Percentiles rank a stretch among this genome's conserved stretches.
Conservation (phyloP, 2,329 filamentous ascomycete genomes). For the Waltergamsia citrina region DNA sequence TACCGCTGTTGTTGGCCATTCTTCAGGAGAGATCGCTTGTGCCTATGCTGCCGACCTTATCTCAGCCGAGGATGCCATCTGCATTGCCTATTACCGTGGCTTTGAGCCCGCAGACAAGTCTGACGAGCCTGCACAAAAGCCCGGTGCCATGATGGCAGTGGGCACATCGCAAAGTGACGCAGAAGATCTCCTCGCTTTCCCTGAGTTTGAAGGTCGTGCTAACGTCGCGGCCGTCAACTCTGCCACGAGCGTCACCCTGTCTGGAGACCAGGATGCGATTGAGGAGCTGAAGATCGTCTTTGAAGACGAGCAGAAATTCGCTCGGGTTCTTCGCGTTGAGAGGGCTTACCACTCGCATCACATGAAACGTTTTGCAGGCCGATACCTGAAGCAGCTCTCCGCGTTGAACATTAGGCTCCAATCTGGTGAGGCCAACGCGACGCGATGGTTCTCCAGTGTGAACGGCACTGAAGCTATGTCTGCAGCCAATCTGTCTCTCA, state of each 20-base stretch:
- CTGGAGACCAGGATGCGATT: constrained; percentile 9
- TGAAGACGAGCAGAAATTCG: constrained; percentile 16
- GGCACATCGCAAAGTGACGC: constrained; percentile 1
- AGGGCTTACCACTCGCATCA: constrained; percentile 6
- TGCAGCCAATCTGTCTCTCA: constrained; percentile 2
- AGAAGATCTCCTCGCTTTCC: constrained; percentile 1
- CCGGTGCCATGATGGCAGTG: constrained; percentile 1
- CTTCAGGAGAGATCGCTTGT: constrained; percentile 33
- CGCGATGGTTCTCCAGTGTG: constrained; percentile 7
- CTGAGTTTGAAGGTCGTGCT: constrained; percentile 10
- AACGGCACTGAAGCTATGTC: constrained; percentile 5
- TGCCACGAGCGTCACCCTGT: constrained; percentile 11
- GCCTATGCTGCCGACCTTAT: constrained; percentile 22
- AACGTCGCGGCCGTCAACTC: constrained; percentile 12
- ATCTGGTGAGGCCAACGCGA: not conserved
- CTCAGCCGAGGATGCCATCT: constrained; percentile 9
- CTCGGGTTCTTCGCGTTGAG: constrained; percentile 9
- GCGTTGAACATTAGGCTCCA: not conserved
- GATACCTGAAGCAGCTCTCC: constrained; percentile 1
- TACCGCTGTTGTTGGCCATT: constrained; percentile 26
- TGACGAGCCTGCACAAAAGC: too few relatives aligned
- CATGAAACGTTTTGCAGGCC: not conserved
- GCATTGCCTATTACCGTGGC: constrained; percentile 12
- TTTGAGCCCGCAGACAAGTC: too few relatives aligned
- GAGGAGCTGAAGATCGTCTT: constrained; percentile 11